Evolutionary conservation across 306 rosid species (phyloP), one percentile per base, ranked within the genome.

Genomic region (Cicer arietinum): DNA sequence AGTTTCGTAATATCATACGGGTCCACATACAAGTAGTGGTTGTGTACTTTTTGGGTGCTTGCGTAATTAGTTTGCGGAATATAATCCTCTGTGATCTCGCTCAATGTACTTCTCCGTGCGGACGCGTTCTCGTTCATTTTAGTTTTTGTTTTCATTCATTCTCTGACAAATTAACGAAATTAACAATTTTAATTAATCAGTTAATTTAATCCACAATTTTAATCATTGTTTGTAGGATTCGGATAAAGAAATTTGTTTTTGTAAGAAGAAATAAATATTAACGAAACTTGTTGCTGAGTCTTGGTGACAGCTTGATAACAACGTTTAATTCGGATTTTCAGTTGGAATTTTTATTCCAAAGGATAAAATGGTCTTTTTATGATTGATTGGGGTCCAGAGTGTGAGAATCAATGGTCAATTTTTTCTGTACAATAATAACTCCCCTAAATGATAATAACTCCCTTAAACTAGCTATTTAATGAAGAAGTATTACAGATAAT

Each of bases 21-120:
- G 45, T 69, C 59, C 48, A 70, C 22, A 5, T 35, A 80, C 37
- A 74, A 61, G 88, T 70, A 61, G 91, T 83, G 84, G 91, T 82
- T 86, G 81, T 83, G 89, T 85, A 37, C 37, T 75, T 22, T 64
- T n/a, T 10, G 7, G 51, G 50, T 58, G 17, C 20, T 61, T 67
- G 68, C 41, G 64, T 1, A 12, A 3, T 67, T 11, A 67, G 72
- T 22, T 67, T 74, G 43, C 8, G 12, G 25, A 46, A 16, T 50
- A 10, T 45, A 25, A 73, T 73, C 37, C 58, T 22, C 37, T 73
- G 77, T 25, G 14, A 2, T 45, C 46, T 59, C 12, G 39, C 46
- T 30, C 68, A 25, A 37, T 4, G 56, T 57, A 72, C 35, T 51
- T 41, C 5, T 56, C 50, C 51, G 65, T 71, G 78, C 22, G 81